These are phyloP conservation scores for Choiromyces venosus DNA, from an alignment of 495 filamentous ascomycete genomes.

Conservation along the genomic window DNA sequence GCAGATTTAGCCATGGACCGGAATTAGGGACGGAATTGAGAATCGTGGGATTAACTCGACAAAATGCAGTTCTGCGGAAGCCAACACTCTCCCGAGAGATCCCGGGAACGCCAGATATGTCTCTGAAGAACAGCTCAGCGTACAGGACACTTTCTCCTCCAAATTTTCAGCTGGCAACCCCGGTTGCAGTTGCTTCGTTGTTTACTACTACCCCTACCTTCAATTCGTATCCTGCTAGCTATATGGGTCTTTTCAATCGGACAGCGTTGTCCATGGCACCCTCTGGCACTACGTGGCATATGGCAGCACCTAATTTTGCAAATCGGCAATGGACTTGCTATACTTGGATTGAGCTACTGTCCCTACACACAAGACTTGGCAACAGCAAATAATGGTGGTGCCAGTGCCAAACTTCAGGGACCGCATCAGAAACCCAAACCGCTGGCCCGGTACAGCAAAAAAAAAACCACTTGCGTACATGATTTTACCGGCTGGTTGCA, in stretches of 20 bases:
- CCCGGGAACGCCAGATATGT: not conserved
- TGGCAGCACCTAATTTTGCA: not conserved
- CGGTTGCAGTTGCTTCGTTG: not conserved
- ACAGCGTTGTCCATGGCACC: not conserved
- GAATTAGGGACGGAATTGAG: not conserved
- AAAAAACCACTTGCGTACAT: not conserved
- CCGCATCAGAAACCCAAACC: not conserved
- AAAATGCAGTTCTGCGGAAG: not conserved
- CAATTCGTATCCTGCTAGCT: not conserved
- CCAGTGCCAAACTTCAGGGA: not conserved
- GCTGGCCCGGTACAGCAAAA: not conserved
- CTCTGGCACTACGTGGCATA: not conserved
- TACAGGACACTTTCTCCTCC: not conserved
- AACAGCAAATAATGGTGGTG: not conserved
- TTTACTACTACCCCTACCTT: not conserved
- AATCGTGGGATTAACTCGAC: not conserved
- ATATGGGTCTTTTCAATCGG: not conserved
- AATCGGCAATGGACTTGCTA: not conserved
- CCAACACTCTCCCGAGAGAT: not conserved
- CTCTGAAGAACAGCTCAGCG: not conserved
- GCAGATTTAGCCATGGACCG: not conserved
- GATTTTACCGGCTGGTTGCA: slow-evolving; percentile 1
- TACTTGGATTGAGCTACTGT: not conserved
- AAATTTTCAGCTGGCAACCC: not conserved
- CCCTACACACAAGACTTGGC: not conserved